phyloP scores from a whole-genome alignment of 805 yeast genomes.

The Babjeviella inositovora region DNA sequence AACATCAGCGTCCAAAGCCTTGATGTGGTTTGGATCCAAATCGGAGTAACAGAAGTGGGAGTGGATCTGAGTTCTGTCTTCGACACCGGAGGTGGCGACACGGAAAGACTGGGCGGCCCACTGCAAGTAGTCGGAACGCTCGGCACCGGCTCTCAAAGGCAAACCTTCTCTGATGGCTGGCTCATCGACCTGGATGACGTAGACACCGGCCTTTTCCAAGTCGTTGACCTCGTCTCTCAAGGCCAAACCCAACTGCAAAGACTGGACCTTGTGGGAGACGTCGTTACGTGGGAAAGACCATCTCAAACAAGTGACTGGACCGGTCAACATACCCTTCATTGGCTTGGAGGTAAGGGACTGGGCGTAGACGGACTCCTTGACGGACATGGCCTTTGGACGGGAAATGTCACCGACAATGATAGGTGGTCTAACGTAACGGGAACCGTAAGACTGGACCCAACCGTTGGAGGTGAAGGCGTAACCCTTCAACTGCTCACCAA shows the following conservation, averaged over 20 bases:
- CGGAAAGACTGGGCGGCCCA: conserved; percentile 99
- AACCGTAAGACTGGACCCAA: conserved; percentile 99
- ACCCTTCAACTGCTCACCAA: conserved; percentile 97
- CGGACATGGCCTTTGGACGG: conserved; percentile 97
- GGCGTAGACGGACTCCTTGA: conserved; percentile 97
- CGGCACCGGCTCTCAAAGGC: conserved; percentile 95
- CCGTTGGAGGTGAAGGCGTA: conserved; percentile 97
- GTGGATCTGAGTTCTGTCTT: conserved; percentile 92
- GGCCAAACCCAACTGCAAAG: conserved; percentile 93
- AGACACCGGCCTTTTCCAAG: conserved; percentile 96
- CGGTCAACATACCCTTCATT: conserved; percentile 99
- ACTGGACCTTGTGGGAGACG: conserved; percentile 82
- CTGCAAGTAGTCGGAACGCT: conserved; percentile 88
- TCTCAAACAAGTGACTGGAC: conserved; percentile 98
- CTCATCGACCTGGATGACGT: conserved; percentile 97
- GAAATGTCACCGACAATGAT: conserved; percentile 98
- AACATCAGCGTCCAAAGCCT: conserved; percentile 98
- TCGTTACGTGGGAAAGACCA: conserved; percentile 99
- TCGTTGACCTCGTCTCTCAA: conserved; percentile 97
- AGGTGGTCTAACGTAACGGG: conserved; percentile 99
- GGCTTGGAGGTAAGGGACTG: conserved; percentile 92
- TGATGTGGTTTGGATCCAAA: conserved; percentile 98
- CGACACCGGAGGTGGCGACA: conserved; percentile 97
- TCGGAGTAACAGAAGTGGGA: conserved; percentile 99
- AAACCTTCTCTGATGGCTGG: conserved; percentile 99